These are phyloP conservation scores for Tanacetum coccineum DNA, from an alignment of 129 eudicot species.

Conservation along the genomic window DNA sequence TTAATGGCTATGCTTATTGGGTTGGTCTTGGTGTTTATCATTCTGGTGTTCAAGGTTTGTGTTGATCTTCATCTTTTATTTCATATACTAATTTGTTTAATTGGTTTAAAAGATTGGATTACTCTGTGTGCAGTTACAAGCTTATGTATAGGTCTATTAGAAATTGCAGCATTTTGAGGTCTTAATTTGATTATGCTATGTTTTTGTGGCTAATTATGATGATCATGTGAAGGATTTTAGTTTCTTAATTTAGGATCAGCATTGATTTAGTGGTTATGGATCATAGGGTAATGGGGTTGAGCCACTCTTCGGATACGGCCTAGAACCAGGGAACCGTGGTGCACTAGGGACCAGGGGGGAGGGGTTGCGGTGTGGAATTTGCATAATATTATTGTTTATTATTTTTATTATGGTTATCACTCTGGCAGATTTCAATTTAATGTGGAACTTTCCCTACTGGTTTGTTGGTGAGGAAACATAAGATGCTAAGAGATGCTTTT, in stretches of 20 bases:
- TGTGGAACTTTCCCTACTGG: constrained; percentile 27
- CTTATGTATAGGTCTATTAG: background rate
- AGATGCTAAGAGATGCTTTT: background rate
- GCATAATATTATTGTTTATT: background rate
- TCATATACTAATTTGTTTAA: background rate
- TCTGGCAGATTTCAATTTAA: constrained; percentile 17
- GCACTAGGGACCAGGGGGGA: background rate
- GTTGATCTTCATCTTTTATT: constrained; percentile 5
- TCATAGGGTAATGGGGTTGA: constrained; percentile 11
- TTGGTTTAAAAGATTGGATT: background rate
- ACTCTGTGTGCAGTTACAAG: background rate
- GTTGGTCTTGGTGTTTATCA: constrained; percentile 90
- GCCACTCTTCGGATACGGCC: background rate
- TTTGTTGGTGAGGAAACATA: constrained; percentile 20
- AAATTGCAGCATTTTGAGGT: constrained; percentile 8
- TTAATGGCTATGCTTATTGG: constrained; percentile 94
- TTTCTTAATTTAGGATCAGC: constrained; percentile 4
- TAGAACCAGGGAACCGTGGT: constrained; percentile 3
- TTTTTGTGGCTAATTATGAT: too few relatives aligned
- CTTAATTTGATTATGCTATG: constrained; percentile 3
- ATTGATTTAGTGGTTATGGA: constrained; percentile 5
- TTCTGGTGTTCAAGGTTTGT: constrained; percentile 87
- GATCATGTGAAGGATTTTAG: constrained; percentile 4
- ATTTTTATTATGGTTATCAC: background rate
- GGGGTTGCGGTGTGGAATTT: background rate